These are phyloP conservation scores for Neurospora sp. DNA, from an alignment of 2,329 filamentous ascomycete genomes.

Conservation along the genomic window DNA sequence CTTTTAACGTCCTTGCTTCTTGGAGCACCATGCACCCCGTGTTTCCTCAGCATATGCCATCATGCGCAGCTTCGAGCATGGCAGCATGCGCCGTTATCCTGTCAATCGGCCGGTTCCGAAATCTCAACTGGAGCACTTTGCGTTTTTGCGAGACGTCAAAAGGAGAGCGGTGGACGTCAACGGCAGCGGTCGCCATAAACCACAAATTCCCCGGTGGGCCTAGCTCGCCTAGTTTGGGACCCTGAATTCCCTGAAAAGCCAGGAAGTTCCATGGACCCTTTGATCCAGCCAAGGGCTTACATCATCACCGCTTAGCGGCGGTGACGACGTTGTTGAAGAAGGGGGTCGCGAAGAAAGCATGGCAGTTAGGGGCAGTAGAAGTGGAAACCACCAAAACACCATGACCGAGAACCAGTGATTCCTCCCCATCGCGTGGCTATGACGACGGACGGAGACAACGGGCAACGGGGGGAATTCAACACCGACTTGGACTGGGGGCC, in stretches of 20 bases:
- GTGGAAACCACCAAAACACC: not conserved
- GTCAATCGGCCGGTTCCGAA: not conserved
- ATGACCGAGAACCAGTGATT: not conserved
- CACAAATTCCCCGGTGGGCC: not conserved
- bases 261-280: not conserved
- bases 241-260: not conserved
- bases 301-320: not conserved
- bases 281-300: not conserved
- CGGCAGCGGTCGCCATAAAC: not conserved
- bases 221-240: not conserved
- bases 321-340: not conserved
- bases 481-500: not conserved
- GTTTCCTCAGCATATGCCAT: not conserved
- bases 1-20: not conserved
- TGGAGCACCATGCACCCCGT: not conserved
- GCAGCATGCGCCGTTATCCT: not conserved
- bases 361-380: not conserved
- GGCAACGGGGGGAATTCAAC: not conserved
- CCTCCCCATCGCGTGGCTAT: not conserved
- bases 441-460: not conserved
- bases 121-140: not conserved
- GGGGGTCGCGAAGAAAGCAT: not conserved
- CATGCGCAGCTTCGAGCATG: not conserved
- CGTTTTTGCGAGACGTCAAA: not conserved
- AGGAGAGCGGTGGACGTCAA: not conserved